Evolutionary conservation across 208 protist genomes (phyloP).

Genomic region (Leptomonas pyrrhocoris): DNA sequence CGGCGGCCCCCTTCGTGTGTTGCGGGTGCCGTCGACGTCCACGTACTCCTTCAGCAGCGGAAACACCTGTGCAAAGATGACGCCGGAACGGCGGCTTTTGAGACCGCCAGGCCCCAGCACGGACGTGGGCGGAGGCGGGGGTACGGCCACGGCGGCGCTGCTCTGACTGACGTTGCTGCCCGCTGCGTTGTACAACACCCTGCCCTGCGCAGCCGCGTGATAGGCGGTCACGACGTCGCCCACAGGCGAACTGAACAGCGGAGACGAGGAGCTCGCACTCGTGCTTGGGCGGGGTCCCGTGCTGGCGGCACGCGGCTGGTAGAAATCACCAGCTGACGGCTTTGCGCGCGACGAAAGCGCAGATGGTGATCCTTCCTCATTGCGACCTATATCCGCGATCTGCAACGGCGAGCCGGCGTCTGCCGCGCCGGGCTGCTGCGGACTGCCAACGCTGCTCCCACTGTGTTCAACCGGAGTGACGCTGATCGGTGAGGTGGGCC

Average conservation of each 20-base stretch:
- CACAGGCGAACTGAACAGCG: background rate
- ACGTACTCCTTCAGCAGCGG: constrained; percentile 25
- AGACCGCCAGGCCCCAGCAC: background rate
- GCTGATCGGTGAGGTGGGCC: constrained; percentile 24
- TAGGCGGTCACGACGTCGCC: background rate
- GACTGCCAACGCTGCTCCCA: constrained; percentile 26
- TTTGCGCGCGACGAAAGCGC: background rate
- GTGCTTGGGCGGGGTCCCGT: background rate
- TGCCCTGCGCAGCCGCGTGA: background rate
- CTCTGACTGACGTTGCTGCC: constrained; percentile 3
- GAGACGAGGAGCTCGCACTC: constrained; percentile 10
- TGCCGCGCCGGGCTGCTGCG: constrained; percentile 9
- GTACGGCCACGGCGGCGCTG: background rate
- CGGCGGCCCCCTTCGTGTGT: background rate
- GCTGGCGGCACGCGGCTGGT: background rate
- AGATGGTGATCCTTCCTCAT: background rate
- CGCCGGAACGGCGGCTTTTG: constrained; percentile 2
- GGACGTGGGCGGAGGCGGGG: background rate
- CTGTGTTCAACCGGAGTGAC: constrained; percentile 18
- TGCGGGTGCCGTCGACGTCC: background rate
- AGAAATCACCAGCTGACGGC: background rate
- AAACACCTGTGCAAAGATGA: constrained; percentile 27
- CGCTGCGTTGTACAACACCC: constrained; percentile 3
- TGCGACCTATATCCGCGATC: background rate
- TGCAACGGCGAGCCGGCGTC: constrained; percentile 1